Evolutionary conservation across 768 basidiomycete genomes (phyloP), one percentile per base, ranked within the genome.

Genomic region (Stropharia rugosoannulata): DNA sequence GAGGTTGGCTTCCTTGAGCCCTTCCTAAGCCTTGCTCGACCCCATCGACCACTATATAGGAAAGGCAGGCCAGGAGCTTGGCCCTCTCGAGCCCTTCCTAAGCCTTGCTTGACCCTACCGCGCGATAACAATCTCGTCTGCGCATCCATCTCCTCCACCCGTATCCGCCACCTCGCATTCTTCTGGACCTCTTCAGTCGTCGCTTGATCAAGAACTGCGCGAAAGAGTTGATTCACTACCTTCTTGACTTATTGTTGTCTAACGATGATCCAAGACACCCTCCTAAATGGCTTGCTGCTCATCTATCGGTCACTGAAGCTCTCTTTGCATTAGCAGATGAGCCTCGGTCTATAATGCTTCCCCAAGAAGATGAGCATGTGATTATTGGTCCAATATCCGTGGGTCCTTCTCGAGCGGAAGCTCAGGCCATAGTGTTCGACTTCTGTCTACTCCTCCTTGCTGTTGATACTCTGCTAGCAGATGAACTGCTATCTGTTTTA

Each of bases 251-350:
- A 12, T 74, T 93, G 29, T 73, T 84, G 18, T 85, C 89, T 10
- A 80, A 76, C 54, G 71, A 73, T 42, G 80, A 83, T 52, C 73
- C 77, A 2, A 80, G 80, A n/a, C 81, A 82, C 49, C 77, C 82
- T 29, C 94, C 96, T 8, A 86, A 83, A 64, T 99, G 97, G 97
- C 80, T 96, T 4, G 86, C 94, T 1, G 81, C 91, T 1, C 85
- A 89, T 63, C 77, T 98, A 11, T 81, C 97, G 11, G 89, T 95
- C 48, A 86, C 87, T 5, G 95, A 99, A 66, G 84, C 89, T 15
- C 73, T 98, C 44, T 79, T 98, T 32, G 85, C 85, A 15, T 74
- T 88, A 16, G 83, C 87, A 1, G 89, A 91, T 48, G 88, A 89
- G 40, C 87, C 94, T 52, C 77, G 80, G 46, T 62, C 78, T 3